Base-by-base conservation (phyloP, 495 filamentous ascomycete species). In the Viridothelium virens region DNA sequence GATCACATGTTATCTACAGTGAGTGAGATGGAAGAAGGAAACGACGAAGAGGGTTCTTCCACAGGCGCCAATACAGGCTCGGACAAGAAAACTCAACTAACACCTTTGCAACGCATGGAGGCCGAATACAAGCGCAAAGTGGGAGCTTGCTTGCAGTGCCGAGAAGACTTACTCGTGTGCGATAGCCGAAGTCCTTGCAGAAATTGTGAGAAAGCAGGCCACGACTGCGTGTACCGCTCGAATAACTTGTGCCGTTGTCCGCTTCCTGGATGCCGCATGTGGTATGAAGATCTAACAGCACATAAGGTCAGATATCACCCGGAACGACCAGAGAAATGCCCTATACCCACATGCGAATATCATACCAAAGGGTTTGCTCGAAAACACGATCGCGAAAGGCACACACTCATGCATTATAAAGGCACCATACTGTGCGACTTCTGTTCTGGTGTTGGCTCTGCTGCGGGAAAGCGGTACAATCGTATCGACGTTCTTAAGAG, bases 301-400 rank as follows among this genome's bases (percentile, higher is more conserved):
- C 63, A 70, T 46, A 56, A 68, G 63, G 46, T 68, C 16, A 62
- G 41, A 9, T 59, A 66, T 50, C 63, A 65, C 41, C 53, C 10
- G 39, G 59, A 64, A 14, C 61, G 67, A 4, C 68, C 65, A 6
- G 67, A 67, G 31, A 69, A 71, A 50, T 71, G 70, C 47, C 70
- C 67, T 2, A 48, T 71, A 6, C 12, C 56, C 31, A 67, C 63
- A 5, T 70, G 70, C 63, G 67, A 69, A 37, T 71, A 69, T 36
- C 65, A 69, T 56, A 39, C 34, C 12, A 67, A 68, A 36, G 65
- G 70, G 2, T 71, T 69, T 36, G 41, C 65, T 3, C 38, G 65
- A 46, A 53, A 61, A 37, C 62, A 59, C 39, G 67, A 71, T 25
- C 11, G 39, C 37, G 46, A 67, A 0, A 48, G 68, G 7, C 70